A percentile compares a stretch with the other conserved stretches of the same genome.
Conservation (phyloP, 2,329 filamentous ascomycete genomes). For the Ambrosiella beaveri region DNA sequence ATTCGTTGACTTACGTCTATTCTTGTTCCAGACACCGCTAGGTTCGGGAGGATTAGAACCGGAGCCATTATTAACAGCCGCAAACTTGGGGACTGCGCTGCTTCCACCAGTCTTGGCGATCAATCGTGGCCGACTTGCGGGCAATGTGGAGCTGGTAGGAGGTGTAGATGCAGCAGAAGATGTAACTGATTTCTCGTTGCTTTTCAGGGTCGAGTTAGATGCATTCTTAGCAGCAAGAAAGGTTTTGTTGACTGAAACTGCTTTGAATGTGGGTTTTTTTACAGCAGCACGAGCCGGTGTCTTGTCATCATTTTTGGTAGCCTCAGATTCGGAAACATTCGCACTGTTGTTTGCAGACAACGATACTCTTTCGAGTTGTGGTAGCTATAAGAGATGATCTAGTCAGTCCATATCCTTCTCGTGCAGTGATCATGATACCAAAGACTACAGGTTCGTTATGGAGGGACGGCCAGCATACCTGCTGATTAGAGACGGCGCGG, state of each 20-base stretch:
- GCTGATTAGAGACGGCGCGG: slow-evolving; percentile 7
- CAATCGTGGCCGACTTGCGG: slow-evolving; percentile 48
- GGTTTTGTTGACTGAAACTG: slow-evolving; percentile 70
- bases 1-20: slow-evolving; percentile 44
- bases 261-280: slow-evolving; percentile 71
- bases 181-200: slow-evolving; percentile 31
- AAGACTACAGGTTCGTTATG: too few relatives aligned
- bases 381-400: not conserved
- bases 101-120: slow-evolving; percentile 57
- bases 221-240: slow-evolving; percentile 58
- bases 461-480: slow-evolving; percentile 4
- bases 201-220: slow-evolving; percentile 28
- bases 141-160: slow-evolving; percentile 25
- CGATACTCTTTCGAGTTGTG: not conserved
- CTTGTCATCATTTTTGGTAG: slow-evolving; percentile 39
- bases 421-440: not conserved
- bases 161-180: slow-evolving; percentile 24
- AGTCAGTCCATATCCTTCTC: not conserved
- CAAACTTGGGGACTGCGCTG: slow-evolving; percentile 28
- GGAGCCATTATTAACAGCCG: slow-evolving; percentile 32
- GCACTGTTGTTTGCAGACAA: not conserved
- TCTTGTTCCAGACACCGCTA: slow-evolving; percentile 76
- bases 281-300: slow-evolving; percentile 43
- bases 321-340: slow-evolving; percentile 55
- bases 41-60: slow-evolving; percentile 56